Conservation (phyloP, 2,329 filamentous ascomycete species). For the Rhynchosporium secalis region DNA sequence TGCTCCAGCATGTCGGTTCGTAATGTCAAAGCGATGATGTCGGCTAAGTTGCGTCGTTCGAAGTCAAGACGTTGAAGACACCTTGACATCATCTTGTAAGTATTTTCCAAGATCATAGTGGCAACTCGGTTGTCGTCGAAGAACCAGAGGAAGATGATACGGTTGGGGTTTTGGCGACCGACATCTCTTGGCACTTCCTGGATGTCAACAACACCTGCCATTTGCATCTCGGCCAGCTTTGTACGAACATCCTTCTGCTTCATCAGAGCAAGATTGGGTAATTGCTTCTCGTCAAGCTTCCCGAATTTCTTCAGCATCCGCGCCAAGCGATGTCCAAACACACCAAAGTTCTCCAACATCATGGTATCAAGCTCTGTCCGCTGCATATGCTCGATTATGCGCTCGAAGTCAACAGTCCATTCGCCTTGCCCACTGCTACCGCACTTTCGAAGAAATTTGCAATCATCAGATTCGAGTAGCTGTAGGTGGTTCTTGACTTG, state of each 20-base stretch:
- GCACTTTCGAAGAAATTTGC: conserved; percentile 67
- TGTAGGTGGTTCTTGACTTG: conserved; percentile 73
- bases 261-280: conserved; percentile 79
- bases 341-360: conserved; percentile 75
- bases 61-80: conserved; percentile 77
- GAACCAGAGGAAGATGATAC: conserved; percentile 90
- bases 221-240: conserved; percentile 82
- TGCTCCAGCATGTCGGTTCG: conserved; percentile 83
- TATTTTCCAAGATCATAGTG: conserved; percentile 71
- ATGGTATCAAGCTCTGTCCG: conserved; percentile 80
- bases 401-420: conserved; percentile 83
- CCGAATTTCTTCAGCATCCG: conserved; percentile 84
- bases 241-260: conserved; percentile 82
- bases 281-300: conserved; percentile 90
- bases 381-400: conserved; percentile 68
- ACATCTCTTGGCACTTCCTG: conserved; percentile 93
- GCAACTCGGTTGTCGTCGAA: conserved; percentile 76
- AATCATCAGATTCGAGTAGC: conserved; percentile 67
- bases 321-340: conserved; percentile 76
- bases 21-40: conserved; percentile 77
- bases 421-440: conserved; percentile 64
- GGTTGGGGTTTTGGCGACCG: conserved; percentile 69
- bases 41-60: conserved; percentile 69
- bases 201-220: conserved; percentile 82
- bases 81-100: conserved; percentile 87